Evolutionary conservation across 306 rosid species (phyloP), one percentile per base, ranked within the genome.

Genomic region (Abrus precatorius): DNA sequence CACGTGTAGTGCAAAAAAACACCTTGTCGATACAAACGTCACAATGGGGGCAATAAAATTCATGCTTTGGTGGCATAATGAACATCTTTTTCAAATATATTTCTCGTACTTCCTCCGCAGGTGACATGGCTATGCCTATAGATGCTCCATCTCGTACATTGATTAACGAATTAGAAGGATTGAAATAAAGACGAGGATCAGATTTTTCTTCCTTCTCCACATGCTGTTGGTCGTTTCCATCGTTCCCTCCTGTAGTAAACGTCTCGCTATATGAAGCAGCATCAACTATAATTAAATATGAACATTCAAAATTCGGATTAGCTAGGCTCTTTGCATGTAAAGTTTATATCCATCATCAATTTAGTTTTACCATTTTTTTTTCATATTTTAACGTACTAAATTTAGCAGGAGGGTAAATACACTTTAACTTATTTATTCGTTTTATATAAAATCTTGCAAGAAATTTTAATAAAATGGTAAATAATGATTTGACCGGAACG

Each of bases 31-130:
- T 86, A 59, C 92, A 87, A 72, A 87, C 59, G 0, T 73, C 63
- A 43, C 97, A 93, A 4, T 64, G 79, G 3, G 97, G 97, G 79
- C 97, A 93, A 49, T 88, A 88, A 64, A 93, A 91, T 52, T 78
- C 88, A 72, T 87, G 90, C 10, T 80, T 50, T 0, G 80, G 84
- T 9, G 83, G 85, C 85, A 77, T 75, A 5, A 79, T 29, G 65
- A 69, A 89, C 7, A 91, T 49, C 45, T 76, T 79, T 48, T 77
- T 90, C 53, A 93, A 82, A 61, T 74, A 76, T 14, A 93, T 64
- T 48, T 90, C 92, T 32, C 52, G 30, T 12, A n/a, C 85, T 53
- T 63, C 75, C n/a, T 41, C 67, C 7, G 63, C 49, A 0, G 72
- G 0, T 34, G 72, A 76, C 30, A 76, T 5, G 38, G 38, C 36